phyloP scores from a whole-genome alignment of 2,329 filamentous ascomycete species.

The Talaromyces sp. region DNA sequence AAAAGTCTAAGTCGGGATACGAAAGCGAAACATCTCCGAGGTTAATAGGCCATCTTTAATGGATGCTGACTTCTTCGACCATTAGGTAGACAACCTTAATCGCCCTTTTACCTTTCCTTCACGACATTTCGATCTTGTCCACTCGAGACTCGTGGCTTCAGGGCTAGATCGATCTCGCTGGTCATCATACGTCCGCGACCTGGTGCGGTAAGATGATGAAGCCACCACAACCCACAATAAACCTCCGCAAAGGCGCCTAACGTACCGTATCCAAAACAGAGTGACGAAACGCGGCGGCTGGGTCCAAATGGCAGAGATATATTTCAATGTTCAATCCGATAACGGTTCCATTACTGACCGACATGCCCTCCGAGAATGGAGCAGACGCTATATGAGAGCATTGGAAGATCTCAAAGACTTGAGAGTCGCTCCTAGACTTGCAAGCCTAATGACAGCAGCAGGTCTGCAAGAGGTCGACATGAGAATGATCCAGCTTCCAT shows the following conservation, averaged over 20 bases:
- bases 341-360: constrained; percentile 72
- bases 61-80: constrained; percentile 5
- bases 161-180: constrained; percentile 73
- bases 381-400: constrained; percentile 61
- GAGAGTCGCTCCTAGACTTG: constrained; percentile 61
- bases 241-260: constrained; percentile 3
- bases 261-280: constrained; percentile 24
- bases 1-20: not conserved
- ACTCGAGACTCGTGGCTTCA: constrained; percentile 61
- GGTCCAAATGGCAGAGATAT: constrained; percentile 85
- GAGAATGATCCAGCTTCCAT: constrained; percentile 64
- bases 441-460: constrained; percentile 57
- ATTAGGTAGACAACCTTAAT: constrained; percentile 67
- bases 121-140: constrained; percentile 77
- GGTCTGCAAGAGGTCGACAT: constrained; percentile 69
- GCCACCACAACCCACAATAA: not conserved
- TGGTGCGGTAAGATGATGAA: constrained; percentile 51
- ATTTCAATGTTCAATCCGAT: constrained; percentile 81
- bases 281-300: constrained; percentile 71
- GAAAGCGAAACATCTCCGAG: not conserved
- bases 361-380: constrained; percentile 67
- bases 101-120: constrained; percentile 65
- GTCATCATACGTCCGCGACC: constrained; percentile 72
- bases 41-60: not conserved
- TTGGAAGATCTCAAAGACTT: constrained; percentile 66